These are phyloP conservation scores for Xylaria longipes DNA, from an alignment of 495 filamentous ascomycete species.

Conservation along the genomic window DNA sequence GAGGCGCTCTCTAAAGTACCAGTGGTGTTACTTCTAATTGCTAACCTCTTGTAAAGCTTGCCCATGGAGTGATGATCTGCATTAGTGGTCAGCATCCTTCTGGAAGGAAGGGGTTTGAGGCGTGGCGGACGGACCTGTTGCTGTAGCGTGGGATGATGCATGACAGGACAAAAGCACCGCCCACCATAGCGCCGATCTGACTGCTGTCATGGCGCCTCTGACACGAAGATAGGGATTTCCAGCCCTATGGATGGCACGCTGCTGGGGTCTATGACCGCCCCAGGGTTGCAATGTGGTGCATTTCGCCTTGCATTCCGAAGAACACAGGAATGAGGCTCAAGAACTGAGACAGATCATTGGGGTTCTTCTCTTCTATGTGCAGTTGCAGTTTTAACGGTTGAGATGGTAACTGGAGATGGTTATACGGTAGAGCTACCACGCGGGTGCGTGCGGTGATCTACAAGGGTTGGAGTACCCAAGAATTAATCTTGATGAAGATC, in stretches of 20 bases:
- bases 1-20: background rate
- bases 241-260: constrained; percentile 1
- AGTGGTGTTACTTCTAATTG: constrained; percentile 12
- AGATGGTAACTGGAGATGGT: constrained; percentile 12
- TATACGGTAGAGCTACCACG: constrained; percentile 19
- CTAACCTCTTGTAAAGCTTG: constrained; percentile 9
- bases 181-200: constrained; percentile 5
- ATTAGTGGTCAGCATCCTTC: constrained; percentile 19
- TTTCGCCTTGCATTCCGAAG: constrained; percentile 12
- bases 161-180: constrained; percentile 17
- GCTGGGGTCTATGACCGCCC: constrained; percentile 21
- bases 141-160: constrained; percentile 8
- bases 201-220: constrained; percentile 17
- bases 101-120: constrained; percentile 14
- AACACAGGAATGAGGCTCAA: constrained; percentile 13
- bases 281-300: constrained; percentile 1
- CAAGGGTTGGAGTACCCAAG: constrained; percentile 7
- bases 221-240: background rate
- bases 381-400: constrained; percentile 2
- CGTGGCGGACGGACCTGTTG: constrained; percentile 12
- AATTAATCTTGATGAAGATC: constrained; percentile 24
- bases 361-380: background rate
- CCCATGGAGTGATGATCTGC: constrained; percentile 4
- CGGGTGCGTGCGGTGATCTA: constrained; percentile 19
- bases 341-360: background rate